Base-by-base conservation (phyloP, 768 basidiomycete species). In the Dacryopinax primogenitus region DNA sequence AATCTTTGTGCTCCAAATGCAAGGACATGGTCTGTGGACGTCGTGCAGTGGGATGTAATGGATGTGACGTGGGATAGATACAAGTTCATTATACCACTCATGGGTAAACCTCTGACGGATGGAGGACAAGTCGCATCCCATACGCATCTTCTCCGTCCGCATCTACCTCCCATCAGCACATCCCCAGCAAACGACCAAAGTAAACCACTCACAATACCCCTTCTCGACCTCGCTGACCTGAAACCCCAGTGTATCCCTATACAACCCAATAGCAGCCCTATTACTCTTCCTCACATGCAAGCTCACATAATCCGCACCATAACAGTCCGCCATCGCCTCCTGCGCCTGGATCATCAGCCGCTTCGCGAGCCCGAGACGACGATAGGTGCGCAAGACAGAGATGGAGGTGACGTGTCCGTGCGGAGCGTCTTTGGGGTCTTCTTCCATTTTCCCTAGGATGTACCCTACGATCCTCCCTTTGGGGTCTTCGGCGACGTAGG, bases 351-450 rank as follows among this genome's bases (percentile, higher is more conserved):
- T 70, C 94, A 97, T 98, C 32, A 98, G 78, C 72, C 91, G 91
- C 77, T 93, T 94, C 16, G 94, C 94, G 1, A 98, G 75, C 7
- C 95, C 94, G 4, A 96, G 79, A n/a, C 94, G 82, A 45, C 94
- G 81, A 72, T 96, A 92, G 15, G 90, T 86, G 66, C 94, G 81
- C 34, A 97, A 78, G 1, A 98, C 94, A 0, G 92, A 95, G 72
- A 98, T 97, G 3, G 94, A 96, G 15, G 93, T 98, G 72, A 98
- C 90, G 71, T 98, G 94, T 0, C 94, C 94, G 68, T 93, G 88
- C 7, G 78, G 76, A 0, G 83, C 79, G 26, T 84, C 82, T 26
- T 81, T 80, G 1, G 81, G 80, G 30, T 84, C 83, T 62, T 86
- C 78, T 44, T 80, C 79, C 79, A 80, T 80, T 69, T 80, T 80